Evolutionary conservation across 1,139 yeast species (phyloP), one percentile per base, ranked within the genome.

Genomic region (Geotrichum bryndzae): DNA sequence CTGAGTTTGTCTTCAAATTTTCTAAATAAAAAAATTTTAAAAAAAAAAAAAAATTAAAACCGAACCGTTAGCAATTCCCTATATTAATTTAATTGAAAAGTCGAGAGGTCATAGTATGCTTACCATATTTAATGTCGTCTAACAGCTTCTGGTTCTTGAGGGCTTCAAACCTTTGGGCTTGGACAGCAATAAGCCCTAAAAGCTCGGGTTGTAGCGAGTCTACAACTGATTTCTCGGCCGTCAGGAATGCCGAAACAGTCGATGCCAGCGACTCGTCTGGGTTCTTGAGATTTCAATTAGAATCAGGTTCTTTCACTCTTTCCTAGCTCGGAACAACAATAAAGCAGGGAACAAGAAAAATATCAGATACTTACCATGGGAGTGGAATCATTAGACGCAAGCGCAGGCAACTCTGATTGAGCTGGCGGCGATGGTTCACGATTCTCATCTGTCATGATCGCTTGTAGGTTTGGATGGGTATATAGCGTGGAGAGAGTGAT

Each of bases 91-190:
- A 38, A 77, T 74, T 2, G 6, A 41, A n/a, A n/a, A 83, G 88
- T 41, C 48, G 22, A 7, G 22, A n/a, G 48, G n/a, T 41, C 23
- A 41, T 23, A n/a, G 48, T 41, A 41, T 41, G 48, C 69, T 86
- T 54, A 58, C 61, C 90, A 55, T 66, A 66, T 10, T 70, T 65
- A 7, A 85, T 79, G 68, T 83, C 82, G 41, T 82, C 70, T 25
- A 83, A 75, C 29, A 83, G 73, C 56, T 79, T 77, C 64, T 83
- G 84, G 0, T 89, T 81, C 62, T 79, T 76, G 46, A 85, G 64
- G 4, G 79, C 79, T 55, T 83, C 81, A 64, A 76, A 77, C 63
- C 83, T 84, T 3, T 76, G 70, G 1, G 86, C 77, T 64, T 80
- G 81, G 1, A 73, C 71, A 3, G 77, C 74, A 31, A 87, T 69